Percentiles rank a stretch among this genome's conserved stretches.
Evolutionary conservation across 148 eudicot genomes (phyloP).

Genomic region (Vaccinium corymbosum): DNA sequence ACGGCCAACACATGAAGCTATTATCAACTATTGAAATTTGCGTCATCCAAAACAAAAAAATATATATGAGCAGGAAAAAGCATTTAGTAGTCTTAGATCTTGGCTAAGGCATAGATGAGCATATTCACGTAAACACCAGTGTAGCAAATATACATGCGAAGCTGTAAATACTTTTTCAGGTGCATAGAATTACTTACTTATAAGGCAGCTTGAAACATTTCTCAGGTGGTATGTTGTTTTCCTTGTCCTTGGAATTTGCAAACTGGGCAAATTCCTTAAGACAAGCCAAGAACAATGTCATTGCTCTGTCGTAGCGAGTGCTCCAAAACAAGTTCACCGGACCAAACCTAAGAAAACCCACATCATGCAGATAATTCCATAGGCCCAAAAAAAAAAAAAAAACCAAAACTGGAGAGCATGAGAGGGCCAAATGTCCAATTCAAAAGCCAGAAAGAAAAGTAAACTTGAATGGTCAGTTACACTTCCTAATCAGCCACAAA

Average conservation of each 20-base stretch:
- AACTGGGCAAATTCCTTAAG: constrained; percentile 51
- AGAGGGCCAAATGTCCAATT: background rate
- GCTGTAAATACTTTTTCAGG: background rate
- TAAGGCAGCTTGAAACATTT: constrained; percentile 94
- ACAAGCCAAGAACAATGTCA: constrained; percentile 92
- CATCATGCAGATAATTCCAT: constrained; percentile 3
- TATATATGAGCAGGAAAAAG: background rate
- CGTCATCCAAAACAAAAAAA: background rate
- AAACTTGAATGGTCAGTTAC: background rate
- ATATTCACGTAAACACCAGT: background rate
- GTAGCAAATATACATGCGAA: background rate
- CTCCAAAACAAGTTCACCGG: constrained; percentile 99
- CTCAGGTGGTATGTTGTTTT: constrained; percentile 81
- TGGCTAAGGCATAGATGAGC: background rate
- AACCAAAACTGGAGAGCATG: background rate
- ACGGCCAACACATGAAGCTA: background rate
- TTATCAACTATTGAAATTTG: background rate
- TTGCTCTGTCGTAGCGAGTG: constrained; percentile 98
- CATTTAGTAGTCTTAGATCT: background rate
- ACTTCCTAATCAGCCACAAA: background rate
- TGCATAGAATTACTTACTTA: constrained; percentile 44
- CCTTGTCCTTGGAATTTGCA: constrained; percentile 80
- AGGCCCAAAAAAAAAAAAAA: background rate
- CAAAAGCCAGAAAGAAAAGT: background rate
- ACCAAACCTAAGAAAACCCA: constrained; percentile 59